Conservation (phyloP, 768 basidiomycete species). For the Aureoboletus auriporus region DNA sequence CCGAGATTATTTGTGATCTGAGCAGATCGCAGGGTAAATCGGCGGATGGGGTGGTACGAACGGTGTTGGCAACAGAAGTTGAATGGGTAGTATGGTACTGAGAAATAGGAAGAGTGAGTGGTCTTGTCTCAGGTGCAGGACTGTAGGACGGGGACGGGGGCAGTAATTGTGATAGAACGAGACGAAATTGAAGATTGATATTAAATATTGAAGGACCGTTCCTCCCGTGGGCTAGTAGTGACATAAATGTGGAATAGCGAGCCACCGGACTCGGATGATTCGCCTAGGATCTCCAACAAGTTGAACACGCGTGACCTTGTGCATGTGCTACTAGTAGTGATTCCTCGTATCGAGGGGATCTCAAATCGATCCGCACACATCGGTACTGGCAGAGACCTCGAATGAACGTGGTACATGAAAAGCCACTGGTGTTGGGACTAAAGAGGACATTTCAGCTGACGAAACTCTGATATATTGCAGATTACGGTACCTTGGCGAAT, state of each 20-base stretch:
- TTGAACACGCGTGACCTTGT: not conserved
- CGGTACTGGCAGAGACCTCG: too few relatives aligned
- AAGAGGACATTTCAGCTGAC: not conserved
- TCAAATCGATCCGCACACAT: not conserved
- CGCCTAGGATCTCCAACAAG: too few relatives aligned
- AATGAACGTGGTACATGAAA: too few relatives aligned
- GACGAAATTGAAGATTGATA: too few relatives aligned
- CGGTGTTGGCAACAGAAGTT: conserved; percentile 54
- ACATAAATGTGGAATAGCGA: too few relatives aligned
- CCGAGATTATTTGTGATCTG: conserved; percentile 33
- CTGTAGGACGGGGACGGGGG: too few relatives aligned
- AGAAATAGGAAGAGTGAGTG: conserved; percentile 33
- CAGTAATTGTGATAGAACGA: too few relatives aligned
- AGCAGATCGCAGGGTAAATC: conserved; percentile 45
- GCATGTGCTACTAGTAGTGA: not conserved
- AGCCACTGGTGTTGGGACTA: too few relatives aligned
- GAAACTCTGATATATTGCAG: not conserved
- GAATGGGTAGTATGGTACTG: conserved; percentile 41
- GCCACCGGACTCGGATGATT: too few relatives aligned
- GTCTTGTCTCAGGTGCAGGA: conserved; percentile 16
- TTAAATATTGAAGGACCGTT: too few relatives aligned
- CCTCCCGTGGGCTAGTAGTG: too few relatives aligned
- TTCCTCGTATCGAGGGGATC: not conserved
- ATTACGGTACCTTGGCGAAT: too few relatives aligned
- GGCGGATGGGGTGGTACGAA: conserved; percentile 45